phyloP scores from a whole-genome alignment of 2,329 filamentous ascomycete genomes.

The Paracamarosporium sp. region DNA sequence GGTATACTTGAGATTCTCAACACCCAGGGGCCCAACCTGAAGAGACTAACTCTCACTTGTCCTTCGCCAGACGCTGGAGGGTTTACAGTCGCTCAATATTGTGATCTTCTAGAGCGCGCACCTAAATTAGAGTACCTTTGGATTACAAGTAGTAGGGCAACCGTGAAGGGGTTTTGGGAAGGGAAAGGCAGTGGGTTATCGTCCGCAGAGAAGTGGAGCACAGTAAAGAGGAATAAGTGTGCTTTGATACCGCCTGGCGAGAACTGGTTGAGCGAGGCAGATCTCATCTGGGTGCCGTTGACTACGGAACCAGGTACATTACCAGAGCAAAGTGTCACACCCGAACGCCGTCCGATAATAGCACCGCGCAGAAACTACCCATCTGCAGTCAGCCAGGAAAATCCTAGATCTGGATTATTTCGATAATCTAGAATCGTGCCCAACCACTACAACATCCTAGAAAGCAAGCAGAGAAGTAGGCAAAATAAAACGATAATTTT shows the following conservation, averaged over 20 bases:
- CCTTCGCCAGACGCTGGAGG: background rate
- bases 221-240: background rate
- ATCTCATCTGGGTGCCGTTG: conserved; percentile 2
- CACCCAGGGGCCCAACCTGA: background rate
- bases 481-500: background rate
- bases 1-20: conserved; percentile 2
- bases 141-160: background rate
- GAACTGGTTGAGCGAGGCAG: background rate
- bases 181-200: background rate
- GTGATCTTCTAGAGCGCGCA: background rate
- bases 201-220: background rate
- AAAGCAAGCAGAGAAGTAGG: background rate
- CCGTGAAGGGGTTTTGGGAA: background rate
- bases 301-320: too few species aligned
- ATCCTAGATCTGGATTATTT: too few species aligned
- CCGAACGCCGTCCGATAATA: too few species aligned
- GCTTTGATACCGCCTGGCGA: background rate
- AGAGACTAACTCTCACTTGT: background rate
- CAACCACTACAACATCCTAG: background rate
- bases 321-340: too few species aligned
- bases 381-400: too few species aligned
- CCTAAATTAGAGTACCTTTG: background rate
- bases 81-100: background rate
- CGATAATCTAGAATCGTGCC: too few species aligned
- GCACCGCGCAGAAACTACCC: too few species aligned